Conservation (phyloP, 148 eudicot species). For the Camellia lanceoleosa region DNA sequence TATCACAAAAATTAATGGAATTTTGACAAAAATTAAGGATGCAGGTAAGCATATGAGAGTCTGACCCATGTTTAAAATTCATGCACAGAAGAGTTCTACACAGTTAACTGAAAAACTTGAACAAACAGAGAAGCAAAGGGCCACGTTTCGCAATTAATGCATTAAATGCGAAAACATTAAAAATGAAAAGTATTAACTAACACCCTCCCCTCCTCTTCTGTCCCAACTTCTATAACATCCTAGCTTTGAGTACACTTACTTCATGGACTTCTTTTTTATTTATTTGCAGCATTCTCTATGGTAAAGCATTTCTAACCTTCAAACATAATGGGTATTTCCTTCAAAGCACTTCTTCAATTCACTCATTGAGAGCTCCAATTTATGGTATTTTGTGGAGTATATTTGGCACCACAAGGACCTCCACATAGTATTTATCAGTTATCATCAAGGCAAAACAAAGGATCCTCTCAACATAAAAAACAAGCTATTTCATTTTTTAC, state of each 20-base stretch:
- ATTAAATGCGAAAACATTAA: neutral
- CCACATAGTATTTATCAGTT: neutral
- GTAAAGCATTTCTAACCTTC: slow-evolving; percentile 6
- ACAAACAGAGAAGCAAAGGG: neutral
- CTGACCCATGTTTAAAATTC: slow-evolving; percentile 5
- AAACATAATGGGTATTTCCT: neutral
- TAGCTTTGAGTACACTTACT: neutral
- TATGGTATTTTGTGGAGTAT: neutral
- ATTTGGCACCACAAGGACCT: slow-evolving; percentile 5
- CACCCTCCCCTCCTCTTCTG: neutral
- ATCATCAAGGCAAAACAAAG: neutral
- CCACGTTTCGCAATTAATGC: neutral
- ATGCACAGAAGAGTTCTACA: neutral
- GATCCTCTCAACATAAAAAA: neutral
- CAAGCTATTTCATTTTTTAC: neutral
- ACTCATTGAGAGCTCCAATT: neutral
- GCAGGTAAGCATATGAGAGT: neutral
- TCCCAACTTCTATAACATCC: neutral
- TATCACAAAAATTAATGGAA: neutral
- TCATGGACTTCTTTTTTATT: neutral
- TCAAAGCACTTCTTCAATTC: neutral
- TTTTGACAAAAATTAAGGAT: neutral
- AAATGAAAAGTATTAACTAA: neutral
- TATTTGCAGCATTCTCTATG: neutral
- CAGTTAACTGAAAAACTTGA: neutral